These are phyloP conservation scores for Lactarius pseudohatsudake DNA, from an alignment of 768 basidiomycete genomes.

Conservation along the genomic window DNA sequence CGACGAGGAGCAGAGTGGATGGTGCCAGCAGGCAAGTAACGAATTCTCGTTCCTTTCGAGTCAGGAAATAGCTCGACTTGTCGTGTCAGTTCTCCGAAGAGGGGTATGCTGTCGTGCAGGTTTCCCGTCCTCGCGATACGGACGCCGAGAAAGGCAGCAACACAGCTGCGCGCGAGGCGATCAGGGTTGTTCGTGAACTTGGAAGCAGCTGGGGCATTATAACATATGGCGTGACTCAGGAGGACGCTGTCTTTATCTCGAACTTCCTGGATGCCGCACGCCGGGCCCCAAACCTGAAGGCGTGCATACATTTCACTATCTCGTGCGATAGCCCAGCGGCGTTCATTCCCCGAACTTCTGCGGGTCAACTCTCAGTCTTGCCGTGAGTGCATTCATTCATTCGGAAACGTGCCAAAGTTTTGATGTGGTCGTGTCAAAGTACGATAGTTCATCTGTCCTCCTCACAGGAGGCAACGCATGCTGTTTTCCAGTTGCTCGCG, in stretches of 20 bases:
- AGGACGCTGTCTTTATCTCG: conserved; percentile 28
- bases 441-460: conserved; percentile 39
- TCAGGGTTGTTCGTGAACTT: conserved; percentile 17
- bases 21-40: conserved; percentile 40
- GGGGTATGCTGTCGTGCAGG: conserved; percentile 40
- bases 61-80: not conserved
- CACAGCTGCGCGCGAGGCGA: conserved; percentile 26
- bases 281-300: conserved; percentile 30
- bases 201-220: conserved; percentile 35
- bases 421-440: conserved; percentile 29
- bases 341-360: conserved; percentile 33
- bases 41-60: not conserved
- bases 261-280: conserved; percentile 11
- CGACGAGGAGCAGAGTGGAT: conserved; percentile 36
- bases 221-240: conserved; percentile 36
- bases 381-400: conserved; percentile 32
- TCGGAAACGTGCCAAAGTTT: not conserved
- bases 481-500: conserved; percentile 35
- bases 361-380: conserved; percentile 28
- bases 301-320: conserved; percentile 42
- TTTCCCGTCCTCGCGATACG: conserved; percentile 31
- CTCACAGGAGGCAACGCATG: conserved; percentile 39
- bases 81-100: conserved; percentile 39
- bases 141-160: conserved; percentile 29
- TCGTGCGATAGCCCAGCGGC: conserved; percentile 31